phyloP scores from a whole-genome alignment of 2,329 filamentous ascomycete species.

The Phialophora macrospora region DNA sequence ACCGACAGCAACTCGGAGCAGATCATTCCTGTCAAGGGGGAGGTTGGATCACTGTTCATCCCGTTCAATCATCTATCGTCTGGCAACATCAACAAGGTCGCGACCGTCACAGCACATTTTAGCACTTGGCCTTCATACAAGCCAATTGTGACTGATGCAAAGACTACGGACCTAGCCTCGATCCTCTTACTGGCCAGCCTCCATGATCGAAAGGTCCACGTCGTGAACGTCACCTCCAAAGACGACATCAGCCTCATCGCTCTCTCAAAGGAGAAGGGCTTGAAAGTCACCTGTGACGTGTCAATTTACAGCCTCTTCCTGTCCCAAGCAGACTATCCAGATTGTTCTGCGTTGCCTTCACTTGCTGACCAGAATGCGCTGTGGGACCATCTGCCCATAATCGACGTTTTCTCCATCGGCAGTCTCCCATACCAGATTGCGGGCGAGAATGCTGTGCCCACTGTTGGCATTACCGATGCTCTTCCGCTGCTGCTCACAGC shows the following conservation, averaged over 20 bases:
- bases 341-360: conserved; percentile 69
- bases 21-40: conserved; percentile 71
- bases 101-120: conserved; percentile 78
- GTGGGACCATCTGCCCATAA: conserved; percentile 73
- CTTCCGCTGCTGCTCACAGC: conserved; percentile 77
- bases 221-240: conserved; percentile 79
- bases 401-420: conserved; percentile 79
- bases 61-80: conserved; percentile 76
- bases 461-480: conserved; percentile 72
- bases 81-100: conserved; percentile 82
- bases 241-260: conserved; percentile 79
- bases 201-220: conserved; percentile 77
- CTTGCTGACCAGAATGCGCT: conserved; percentile 71
- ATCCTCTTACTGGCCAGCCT: conserved; percentile 77
- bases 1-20: conserved; percentile 75
- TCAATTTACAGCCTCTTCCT: conserved; percentile 80
- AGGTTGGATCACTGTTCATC: conserved; percentile 80
- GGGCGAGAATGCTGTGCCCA: conserved; percentile 60
- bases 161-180: conserved; percentile 79
- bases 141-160: conserved; percentile 80
- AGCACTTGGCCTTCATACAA: conserved; percentile 77
- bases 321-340: conserved; percentile 71
- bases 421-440: conserved; percentile 79
- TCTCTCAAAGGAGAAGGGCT: conserved; percentile 78
- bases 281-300: conserved; percentile 81